Percentiles rank a stretch among this genome's conserved stretches.
phyloP scores from a whole-genome alignment of 192 early-diverging fungal genomes.

The Coemansia sp. region DNA sequence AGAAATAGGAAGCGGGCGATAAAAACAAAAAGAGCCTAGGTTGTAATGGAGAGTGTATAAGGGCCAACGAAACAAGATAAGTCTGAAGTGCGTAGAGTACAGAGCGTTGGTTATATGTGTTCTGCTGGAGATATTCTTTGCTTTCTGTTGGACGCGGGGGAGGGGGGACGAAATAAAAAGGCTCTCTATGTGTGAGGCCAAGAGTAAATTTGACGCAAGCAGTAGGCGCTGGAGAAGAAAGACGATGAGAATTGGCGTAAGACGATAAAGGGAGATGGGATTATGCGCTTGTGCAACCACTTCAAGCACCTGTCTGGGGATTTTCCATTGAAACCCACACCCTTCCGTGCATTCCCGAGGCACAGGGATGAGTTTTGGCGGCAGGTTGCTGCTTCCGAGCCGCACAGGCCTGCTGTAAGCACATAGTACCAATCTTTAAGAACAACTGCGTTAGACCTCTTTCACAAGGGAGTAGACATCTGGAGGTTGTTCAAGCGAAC shows the following conservation, averaged over 20 bases:
- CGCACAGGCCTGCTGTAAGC: not conserved
- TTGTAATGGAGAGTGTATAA: not conserved
- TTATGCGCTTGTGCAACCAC: not conserved
- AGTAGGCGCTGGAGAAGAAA: not conserved
- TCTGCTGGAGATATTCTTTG: not conserved
- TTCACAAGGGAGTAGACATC: not conserved
- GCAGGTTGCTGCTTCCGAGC: not conserved
- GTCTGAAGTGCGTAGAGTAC: not conserved
- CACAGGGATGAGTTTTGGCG: not conserved
- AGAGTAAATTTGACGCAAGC: not conserved
- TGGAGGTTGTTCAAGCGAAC: not conserved
- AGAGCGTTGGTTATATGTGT: not conserved
- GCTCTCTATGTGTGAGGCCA: not conserved
- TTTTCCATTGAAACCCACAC: not conserved
- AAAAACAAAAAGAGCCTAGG: not conserved
- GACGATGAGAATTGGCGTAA: not conserved
- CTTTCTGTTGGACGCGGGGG: not conserved
- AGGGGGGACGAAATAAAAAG: not conserved
- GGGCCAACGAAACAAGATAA: not conserved
- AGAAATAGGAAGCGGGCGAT: not conserved
- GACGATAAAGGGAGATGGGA: too few relatives aligned
- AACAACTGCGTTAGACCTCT: too few relatives aligned
- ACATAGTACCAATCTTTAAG: not conserved
- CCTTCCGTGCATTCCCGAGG: too few relatives aligned
- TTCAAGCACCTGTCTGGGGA: not conserved